Evolutionary conservation across 208 protist species (phyloP).

Genomic region (Leishmania tropica): DNA sequence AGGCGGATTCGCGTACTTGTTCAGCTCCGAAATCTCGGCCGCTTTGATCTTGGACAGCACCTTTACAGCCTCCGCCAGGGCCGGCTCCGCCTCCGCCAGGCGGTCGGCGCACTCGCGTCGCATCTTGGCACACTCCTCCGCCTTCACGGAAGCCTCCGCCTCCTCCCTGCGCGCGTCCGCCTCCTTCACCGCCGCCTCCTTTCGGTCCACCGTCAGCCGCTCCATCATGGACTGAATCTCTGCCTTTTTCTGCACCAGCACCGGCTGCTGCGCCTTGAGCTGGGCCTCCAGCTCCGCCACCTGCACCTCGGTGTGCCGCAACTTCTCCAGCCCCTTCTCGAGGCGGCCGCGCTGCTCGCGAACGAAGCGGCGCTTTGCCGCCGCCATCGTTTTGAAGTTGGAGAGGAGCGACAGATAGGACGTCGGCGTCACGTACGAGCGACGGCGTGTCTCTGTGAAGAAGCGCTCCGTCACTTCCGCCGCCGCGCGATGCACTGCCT

Average conservation of each 20-base stretch:
- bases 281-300: constrained; percentile 94
- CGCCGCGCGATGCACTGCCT: constrained; percentile 93
- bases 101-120: constrained; percentile 87
- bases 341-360: constrained; percentile 85
- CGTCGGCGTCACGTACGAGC: constrained; percentile 98
- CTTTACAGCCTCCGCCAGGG: constrained; percentile 93
- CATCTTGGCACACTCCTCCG: constrained; percentile 95
- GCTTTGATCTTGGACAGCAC: constrained; percentile 96
- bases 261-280: constrained; percentile 95
- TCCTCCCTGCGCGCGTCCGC: constrained; percentile 91
- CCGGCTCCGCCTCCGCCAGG: constrained; percentile 96
- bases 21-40: constrained; percentile 96
- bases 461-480: constrained; percentile 88
- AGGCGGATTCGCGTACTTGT: constrained; percentile 96
- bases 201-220: constrained; percentile 90
- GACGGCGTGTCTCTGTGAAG: constrained; percentile 88
- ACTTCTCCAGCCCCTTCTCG: constrained; percentile 96
- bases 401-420: constrained; percentile 96
- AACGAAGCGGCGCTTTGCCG: constrained; percentile 83
- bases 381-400: constrained; percentile 90
- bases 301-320: constrained; percentile 91
- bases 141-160: constrained; percentile 91
- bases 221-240: constrained; percentile 95
- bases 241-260: constrained; percentile 92
- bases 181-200: constrained; percentile 91